Evolutionary conservation across 306 rosid genomes (phyloP).

Genomic region (Crataegus laevigata): DNA sequence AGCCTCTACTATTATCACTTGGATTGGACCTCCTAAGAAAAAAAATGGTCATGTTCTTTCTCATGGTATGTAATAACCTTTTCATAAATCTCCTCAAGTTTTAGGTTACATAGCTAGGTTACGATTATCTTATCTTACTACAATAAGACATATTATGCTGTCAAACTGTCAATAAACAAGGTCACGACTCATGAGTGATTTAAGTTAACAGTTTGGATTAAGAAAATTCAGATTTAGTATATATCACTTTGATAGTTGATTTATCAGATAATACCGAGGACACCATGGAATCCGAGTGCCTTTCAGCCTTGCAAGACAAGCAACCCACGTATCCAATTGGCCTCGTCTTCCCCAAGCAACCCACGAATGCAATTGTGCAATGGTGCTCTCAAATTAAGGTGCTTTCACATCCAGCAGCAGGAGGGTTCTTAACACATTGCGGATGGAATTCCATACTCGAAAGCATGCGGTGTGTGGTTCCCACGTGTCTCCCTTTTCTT

Average conservation of each 20-base stretch:
- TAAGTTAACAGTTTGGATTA: no score
- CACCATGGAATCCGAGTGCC: neutral
- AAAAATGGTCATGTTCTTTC: slow-evolving; percentile 27
- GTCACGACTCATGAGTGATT: no score
- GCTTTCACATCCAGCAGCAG: slow-evolving; percentile 17
- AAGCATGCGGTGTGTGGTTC: slow-evolving; percentile 22
- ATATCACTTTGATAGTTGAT: no score
- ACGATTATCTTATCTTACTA: no score
- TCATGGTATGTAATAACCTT: neutral
- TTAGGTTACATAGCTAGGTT: no score
- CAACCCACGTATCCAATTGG: slow-evolving; percentile 28
- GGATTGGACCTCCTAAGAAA: slow-evolving; percentile 23
- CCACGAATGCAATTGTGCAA: slow-evolving; percentile 4
- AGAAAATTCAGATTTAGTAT: no score
- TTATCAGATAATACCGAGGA: no score
- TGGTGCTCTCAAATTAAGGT: slow-evolving; percentile 31
- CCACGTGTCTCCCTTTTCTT: slow-evolving; percentile 20
- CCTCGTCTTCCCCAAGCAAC: slow-evolving; percentile 3
- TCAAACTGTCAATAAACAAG: no score
- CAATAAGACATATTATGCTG: no score
- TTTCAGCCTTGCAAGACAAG: slow-evolving; percentile 22
- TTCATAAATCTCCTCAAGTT: neutral
- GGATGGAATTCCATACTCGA: slow-evolving; percentile 29
- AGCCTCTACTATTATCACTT: slow-evolving; percentile 21
- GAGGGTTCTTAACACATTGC: slow-evolving; percentile 31